phyloP scores from a whole-genome alignment of 805 yeast species.

The Kuraishia borneana region DNA sequence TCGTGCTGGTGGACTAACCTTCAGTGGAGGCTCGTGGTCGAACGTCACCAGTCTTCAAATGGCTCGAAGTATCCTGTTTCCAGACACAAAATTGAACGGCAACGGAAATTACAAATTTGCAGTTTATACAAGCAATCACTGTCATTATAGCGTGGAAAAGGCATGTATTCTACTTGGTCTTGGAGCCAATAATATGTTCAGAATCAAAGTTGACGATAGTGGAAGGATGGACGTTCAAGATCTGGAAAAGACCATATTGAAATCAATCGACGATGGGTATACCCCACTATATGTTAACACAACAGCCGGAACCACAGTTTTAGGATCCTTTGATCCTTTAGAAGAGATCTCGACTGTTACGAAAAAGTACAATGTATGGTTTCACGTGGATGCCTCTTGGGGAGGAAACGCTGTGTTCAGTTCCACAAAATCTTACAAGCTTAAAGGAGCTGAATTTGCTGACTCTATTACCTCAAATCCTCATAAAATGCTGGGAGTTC shows the following conservation, averaged over 20 bases:
- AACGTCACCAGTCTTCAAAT: constrained; percentile 69
- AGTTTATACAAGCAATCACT: constrained; percentile 57
- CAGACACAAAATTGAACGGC: constrained; percentile 60
- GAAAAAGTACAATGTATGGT: constrained; percentile 48
- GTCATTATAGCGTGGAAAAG: constrained; percentile 74
- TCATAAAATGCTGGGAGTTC: constrained; percentile 84
- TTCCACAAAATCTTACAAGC: constrained; percentile 25
- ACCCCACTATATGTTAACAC: constrained; percentile 71
- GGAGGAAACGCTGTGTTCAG: constrained; percentile 80
- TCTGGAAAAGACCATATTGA: constrained; percentile 31
- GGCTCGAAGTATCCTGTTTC: constrained; percentile 56
- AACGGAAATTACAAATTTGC: constrained; percentile 47
- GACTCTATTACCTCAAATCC: constrained; percentile 76
- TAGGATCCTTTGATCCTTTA: constrained; percentile 72
- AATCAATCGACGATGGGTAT: constrained; percentile 37
- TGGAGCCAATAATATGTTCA: constrained; percentile 53
- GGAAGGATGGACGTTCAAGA: constrained; percentile 47
- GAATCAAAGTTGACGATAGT: constrained; percentile 40
- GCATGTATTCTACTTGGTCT: constrained; percentile 70
- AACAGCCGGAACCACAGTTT: constrained; percentile 86
- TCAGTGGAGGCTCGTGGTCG: constrained; percentile 84
- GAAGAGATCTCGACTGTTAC: constrained; percentile 43
- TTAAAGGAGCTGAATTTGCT: constrained; percentile 55
- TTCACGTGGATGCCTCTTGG: constrained; percentile 87
- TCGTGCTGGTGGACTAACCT: constrained; percentile 71